Base-by-base conservation (phyloP, 2,329 filamentous ascomycete species). In the Neofusicoccum umdonicola region DNA sequence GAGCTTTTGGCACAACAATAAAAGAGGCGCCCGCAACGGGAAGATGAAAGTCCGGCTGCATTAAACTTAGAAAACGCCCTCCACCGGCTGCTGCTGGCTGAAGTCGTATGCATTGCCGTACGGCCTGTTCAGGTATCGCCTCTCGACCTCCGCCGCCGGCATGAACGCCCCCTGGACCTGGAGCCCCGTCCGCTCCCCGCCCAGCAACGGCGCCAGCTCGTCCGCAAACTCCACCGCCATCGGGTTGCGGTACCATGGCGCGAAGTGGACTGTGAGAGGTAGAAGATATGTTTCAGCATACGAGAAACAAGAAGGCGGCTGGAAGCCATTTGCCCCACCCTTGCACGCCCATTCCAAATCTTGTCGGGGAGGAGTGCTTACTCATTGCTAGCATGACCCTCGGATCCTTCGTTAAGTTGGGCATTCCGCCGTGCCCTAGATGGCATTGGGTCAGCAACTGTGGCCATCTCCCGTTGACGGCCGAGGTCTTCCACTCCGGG, bases 31-130 rank as follows among this genome's bases (percentile, higher is more conserved):
- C 19, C 19, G 19, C 19, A 22, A 22, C 19, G 19, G 19, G 19
- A 22, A 22, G 19, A 22, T 22, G 19, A 22, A 3, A 22, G 19
- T 22, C 19, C 19, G 19, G 19, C 19, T 22, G 19, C 19, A 35
- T 11, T 9, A 4, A 52, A 3, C 15, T 37, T 41, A 73, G 51
- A 74, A 74, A 1, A 73, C 35, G 4, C 67, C 69, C 15, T 73
- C 68, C 19, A 75, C 65, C 61, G 68, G 72, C 3, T 74, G 67
- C 1, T 65, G 62, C 72, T 88, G 86, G 63, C 83, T 76, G 69
- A 88, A 88, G 71, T 88, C 82, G 75, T 88, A 88, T 19, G 82
- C 84, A 70, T 88, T 88, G 0, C 86, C 86, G 70, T 85, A 88
- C 0, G 80, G 83, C 63, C 85, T 73, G 52, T 85, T 79, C 67